Evolutionary conservation across 108 stramenopile species (phyloP).

Genomic region (Fragilariopsis cylindrus): DNA sequence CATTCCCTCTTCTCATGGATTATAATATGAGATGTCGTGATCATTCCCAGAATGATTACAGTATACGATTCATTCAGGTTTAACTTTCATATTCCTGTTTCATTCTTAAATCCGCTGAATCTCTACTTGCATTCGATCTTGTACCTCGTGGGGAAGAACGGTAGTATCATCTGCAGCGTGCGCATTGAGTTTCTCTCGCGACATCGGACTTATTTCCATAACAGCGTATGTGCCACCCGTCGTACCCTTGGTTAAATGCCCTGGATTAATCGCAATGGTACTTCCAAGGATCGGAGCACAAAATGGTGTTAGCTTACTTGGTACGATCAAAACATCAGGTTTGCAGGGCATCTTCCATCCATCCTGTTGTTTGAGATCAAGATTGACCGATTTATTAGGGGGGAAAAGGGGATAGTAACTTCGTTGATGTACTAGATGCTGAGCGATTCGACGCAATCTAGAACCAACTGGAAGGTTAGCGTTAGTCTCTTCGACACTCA

Average conservation of each 20-base stretch:
- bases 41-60: too few species aligned
- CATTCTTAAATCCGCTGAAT: conserved; percentile 64
- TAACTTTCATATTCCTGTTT: too few species aligned
- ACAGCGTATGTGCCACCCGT: conserved; percentile 93
- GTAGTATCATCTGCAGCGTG: conserved; percentile 25
- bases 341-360: conserved; percentile 76
- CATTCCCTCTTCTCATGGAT: too few species aligned
- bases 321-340: conserved; percentile 92
- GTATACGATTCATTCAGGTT: too few species aligned
- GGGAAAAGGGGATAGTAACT: conserved; percentile 97
- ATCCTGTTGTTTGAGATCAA: conserved; percentile 81
- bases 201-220: conserved; percentile 80
- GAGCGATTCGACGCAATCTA: conserved; percentile 84
- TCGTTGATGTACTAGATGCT: conserved; percentile 89
- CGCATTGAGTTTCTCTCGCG: conserved; percentile 57
- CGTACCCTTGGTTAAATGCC: conserved; percentile 74
- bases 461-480: conserved; percentile 64
- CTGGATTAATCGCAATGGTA: conserved; percentile 88
- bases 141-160: conserved; percentile 43
- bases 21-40: too few species aligned
- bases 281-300: conserved; percentile 58
- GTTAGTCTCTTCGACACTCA: conserved; percentile 82
- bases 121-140: conserved; percentile 72
- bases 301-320: conserved; percentile 89
- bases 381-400: conserved; percentile 53